These are phyloP conservation scores for Suaeda aralocaspica DNA, from an alignment of 148 eudicot genomes.

Conservation along the genomic window DNA sequence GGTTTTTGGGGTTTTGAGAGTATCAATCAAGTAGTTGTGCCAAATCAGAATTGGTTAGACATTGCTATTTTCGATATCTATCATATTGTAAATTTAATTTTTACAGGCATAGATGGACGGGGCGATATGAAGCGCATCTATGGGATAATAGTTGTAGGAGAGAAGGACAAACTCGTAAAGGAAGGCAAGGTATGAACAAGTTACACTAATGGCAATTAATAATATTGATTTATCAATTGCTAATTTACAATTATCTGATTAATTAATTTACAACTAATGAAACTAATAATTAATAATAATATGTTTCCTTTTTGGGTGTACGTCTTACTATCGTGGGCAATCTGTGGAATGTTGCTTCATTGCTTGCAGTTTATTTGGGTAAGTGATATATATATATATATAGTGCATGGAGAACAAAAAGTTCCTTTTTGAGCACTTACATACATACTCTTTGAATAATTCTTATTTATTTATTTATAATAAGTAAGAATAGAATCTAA, in stretches of 20 bases:
- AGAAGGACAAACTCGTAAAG: constrained; percentile 96
- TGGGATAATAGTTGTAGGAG: constrained; percentile 98
- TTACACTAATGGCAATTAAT: too few relatives aligned
- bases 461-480: background rate
- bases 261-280: background rate
- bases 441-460: constrained; percentile 23
- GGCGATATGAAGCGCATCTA: constrained; percentile 95
- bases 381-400: constrained; percentile 31
- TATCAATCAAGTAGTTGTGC: background rate
- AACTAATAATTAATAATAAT: constrained; percentile 10
- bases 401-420: constrained; percentile 36
- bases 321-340: constrained; percentile 26
- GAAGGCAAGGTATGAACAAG: constrained; percentile 71
- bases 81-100: too few relatives aligned
- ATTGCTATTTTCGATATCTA: too few relatives aligned
- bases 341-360: constrained; percentile 26
- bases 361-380: constrained; percentile 91
- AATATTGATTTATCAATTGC: background rate
- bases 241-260: background rate
- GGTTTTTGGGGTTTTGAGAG: background rate
- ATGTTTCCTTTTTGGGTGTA: constrained; percentile 26
- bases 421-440: constrained; percentile 26
- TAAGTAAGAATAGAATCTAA: constrained; percentile 11
- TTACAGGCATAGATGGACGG: constrained; percentile 94
- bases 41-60: too few relatives aligned